Percentiles rank a stretch among this genome's conserved stretches.
Evolutionary conservation across 2,329 filamentous ascomycete genomes (phyloP).

Genomic region (Chaetomiaceae sp.): DNA sequence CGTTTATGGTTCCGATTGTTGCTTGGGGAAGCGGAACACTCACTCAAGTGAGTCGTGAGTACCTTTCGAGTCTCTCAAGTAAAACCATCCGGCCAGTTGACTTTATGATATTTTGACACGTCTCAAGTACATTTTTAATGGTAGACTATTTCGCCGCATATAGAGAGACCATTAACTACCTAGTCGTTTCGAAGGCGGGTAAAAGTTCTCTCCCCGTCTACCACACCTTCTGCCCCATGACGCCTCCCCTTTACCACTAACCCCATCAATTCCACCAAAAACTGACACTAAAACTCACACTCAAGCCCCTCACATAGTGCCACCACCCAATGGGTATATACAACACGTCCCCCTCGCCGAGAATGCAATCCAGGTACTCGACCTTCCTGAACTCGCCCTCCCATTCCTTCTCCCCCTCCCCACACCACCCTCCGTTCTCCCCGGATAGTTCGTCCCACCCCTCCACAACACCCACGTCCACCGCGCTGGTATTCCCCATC

Average conservation of each 20-base stretch:
- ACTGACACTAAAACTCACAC: constrained; percentile 86
- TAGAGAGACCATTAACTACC: no score
- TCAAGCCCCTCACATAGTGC: constrained; percentile 89
- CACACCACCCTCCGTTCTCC: constrained; percentile 1
- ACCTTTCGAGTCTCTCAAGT: no score
- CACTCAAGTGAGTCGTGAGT: no score
- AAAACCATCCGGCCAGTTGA: no score
- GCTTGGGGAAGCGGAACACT: neutral
- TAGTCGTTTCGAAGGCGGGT: no score
- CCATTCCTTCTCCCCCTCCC: constrained; percentile 16
- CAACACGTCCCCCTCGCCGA: constrained; percentile 76
- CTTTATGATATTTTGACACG: no score
- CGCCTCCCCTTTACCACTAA: no score
- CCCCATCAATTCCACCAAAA: constrained; percentile 83
- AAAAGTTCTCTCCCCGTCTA: no score
- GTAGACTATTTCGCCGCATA: no score
- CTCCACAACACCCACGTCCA: constrained; percentile 71
- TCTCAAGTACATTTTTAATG: no score
- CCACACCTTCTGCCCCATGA: no score
- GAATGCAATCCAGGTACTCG: constrained; percentile 69
- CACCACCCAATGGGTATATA: constrained; percentile 96
- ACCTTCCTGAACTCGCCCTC: constrained; percentile 51
- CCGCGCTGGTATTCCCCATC: constrained; percentile 83
- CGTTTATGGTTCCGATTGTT: constrained; percentile 17
- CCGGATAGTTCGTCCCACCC: constrained; percentile 46